Conservation (phyloP, 2,329 filamentous ascomycete genomes). For the Colletotrichum tropicale region DNA sequence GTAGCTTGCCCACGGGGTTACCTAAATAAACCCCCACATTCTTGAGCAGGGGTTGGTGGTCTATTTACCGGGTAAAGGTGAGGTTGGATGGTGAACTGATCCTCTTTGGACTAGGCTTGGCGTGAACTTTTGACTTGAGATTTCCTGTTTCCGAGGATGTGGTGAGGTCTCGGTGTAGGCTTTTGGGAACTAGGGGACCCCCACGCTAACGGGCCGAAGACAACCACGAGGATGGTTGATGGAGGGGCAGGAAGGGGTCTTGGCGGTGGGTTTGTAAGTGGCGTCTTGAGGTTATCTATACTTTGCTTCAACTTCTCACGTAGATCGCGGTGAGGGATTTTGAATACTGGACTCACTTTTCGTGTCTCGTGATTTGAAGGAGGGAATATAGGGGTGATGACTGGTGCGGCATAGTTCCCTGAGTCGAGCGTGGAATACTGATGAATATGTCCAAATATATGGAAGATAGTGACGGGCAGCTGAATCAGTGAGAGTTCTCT, state of each 20-base stretch:
- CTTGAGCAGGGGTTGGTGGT: neutral
- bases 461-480: neutral
- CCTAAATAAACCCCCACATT: neutral
- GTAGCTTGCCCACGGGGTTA: neutral
- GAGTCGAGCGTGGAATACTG: rapidly evolving
- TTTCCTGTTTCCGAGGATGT: neutral
- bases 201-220: neutral
- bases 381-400: neutral
- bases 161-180: neutral
- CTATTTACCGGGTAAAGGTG: neutral
- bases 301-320: neutral
- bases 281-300: neutral
- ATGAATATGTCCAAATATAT: neutral
- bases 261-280: neutral
- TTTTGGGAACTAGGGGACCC: neutral
- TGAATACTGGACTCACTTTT: neutral
- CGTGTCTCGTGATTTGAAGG: neutral
- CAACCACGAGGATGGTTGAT: neutral
- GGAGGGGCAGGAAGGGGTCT: neutral
- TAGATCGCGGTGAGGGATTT: neutral
- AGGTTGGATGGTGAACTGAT: neutral
- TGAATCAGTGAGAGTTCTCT: no score
- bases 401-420: rapidly evolving
- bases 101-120: neutral
- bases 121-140: neutral